Evolutionary conservation across 1,139 yeast species (phyloP).

Genomic region (Lodderomyces orthopsilosis): DNA sequence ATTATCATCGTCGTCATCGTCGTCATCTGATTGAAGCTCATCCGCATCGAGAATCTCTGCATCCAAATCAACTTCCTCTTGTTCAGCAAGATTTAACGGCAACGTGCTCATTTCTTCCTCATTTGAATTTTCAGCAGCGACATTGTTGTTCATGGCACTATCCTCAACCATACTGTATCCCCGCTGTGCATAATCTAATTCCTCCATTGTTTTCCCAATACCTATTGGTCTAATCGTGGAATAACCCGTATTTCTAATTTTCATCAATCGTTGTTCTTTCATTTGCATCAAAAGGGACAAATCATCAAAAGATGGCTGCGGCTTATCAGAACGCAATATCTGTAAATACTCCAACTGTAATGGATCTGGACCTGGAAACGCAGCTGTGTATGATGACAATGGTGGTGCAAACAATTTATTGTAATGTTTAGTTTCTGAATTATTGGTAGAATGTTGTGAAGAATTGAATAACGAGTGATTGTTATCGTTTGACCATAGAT

Average conservation of each 20-base stretch:
- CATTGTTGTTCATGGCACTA: neutral
- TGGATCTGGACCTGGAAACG: constrained; percentile 46
- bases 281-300: neutral
- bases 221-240: constrained; percentile 54
- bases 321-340: constrained; percentile 5
- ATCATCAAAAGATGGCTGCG: neutral
- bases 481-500: constrained; percentile 13
- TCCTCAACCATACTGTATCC: constrained; percentile 7
- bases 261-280: constrained; percentile 27
- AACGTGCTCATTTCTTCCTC: constrained; percentile 7
- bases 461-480: neutral
- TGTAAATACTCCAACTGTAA: constrained; percentile 29
- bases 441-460: neutral
- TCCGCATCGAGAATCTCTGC: constrained; percentile 44
- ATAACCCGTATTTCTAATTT: constrained; percentile 49
- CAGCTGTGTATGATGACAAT: constrained; percentile 51
- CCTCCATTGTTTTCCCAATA: constrained; percentile 52
- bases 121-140: constrained; percentile 13
- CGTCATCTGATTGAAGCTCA: constrained; percentile 16
- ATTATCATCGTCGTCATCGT: constrained; percentile 34
- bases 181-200: constrained; percentile 30
- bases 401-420: constrained; percentile 45
- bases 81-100: constrained; percentile 6
- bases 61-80: constrained; percentile 40
- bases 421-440: constrained; percentile 8